Evolutionary conservation across 768 basidiomycete species (phyloP).

Genomic region (Lactarius akahatsu): DNA sequence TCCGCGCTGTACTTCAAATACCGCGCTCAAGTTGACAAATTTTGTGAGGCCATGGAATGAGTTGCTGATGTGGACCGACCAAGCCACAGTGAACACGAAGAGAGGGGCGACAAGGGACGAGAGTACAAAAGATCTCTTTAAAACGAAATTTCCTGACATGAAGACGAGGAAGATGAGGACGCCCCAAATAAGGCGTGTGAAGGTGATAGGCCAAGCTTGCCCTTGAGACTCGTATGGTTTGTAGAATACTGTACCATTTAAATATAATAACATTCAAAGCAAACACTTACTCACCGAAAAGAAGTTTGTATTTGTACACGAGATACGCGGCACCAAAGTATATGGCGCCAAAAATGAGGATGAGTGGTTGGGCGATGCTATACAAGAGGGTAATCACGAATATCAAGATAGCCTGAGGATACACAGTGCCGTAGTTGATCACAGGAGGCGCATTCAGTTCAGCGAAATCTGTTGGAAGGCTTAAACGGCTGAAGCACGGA

Average conservation of each 20-base stretch:
- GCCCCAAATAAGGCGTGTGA: slow-evolving; percentile 88
- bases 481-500: slow-evolving; percentile 11
- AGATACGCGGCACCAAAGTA: slow-evolving; percentile 97
- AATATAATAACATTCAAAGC: slow-evolving; percentile 2
- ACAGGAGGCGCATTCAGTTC: slow-evolving; percentile 97
- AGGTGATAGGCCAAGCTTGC: slow-evolving; percentile 97
- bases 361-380: slow-evolving; percentile 93
- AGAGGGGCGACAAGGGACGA: slow-evolving; percentile 72
- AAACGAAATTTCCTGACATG: slow-evolving; percentile 95
- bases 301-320: slow-evolving; percentile 96
- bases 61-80: slow-evolving; percentile 76
- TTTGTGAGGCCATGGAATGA: slow-evolving; percentile 71
- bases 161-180: slow-evolving; percentile 91
- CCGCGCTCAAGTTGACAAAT: slow-evolving; percentile 81
- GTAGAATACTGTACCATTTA: slow-evolving; percentile 75
- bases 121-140: slow-evolving; percentile 57
- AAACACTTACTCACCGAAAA: slow-evolving; percentile 68
- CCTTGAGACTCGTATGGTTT: slow-evolving; percentile 98
- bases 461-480: slow-evolving; percentile 67
- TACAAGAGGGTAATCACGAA: slow-evolving; percentile 95
- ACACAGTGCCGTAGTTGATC: slow-evolving; percentile 97
- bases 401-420: slow-evolving; percentile 94
- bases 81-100: slow-evolving; percentile 67
- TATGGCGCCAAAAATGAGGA: slow-evolving; percentile 90
- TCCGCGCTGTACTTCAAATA: slow-evolving; percentile 87